phyloP scores from a whole-genome alignment of 148 eudicot species.

The Simmondsia chinensis region DNA sequence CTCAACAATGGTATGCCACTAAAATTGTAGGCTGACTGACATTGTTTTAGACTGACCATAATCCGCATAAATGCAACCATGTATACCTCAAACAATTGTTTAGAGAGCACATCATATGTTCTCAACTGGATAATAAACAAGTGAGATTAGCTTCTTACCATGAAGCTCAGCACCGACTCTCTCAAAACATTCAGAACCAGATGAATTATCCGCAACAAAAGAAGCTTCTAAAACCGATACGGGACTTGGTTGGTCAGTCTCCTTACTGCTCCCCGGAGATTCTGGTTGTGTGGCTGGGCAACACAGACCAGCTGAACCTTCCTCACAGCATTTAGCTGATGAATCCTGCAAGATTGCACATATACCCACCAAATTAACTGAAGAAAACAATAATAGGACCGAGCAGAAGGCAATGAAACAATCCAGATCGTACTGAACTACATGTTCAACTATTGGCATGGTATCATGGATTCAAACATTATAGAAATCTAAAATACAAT shows the following conservation, averaged over 20 bases:
- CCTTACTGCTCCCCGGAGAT: conserved; percentile 57
- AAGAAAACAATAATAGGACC: conserved; percentile 1
- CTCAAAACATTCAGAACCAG: conserved; percentile 78
- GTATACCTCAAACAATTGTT: background rate
- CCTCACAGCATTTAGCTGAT: conserved; percentile 16
- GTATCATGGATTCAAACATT: too few species aligned
- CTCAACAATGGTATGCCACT: too few species aligned
- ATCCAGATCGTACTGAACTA: too few species aligned
- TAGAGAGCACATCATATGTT: background rate
- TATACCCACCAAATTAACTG: background rate
- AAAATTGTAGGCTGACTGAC: too few species aligned
- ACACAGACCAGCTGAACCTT: conserved; percentile 21
- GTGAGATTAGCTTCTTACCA: conserved; percentile 30
- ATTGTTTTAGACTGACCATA: too few species aligned
- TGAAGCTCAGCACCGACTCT: conserved; percentile 75
- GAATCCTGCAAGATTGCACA: conserved; percentile 32
- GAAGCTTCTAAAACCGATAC: conserved; percentile 68
- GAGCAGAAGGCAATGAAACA: too few species aligned
- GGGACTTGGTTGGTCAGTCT: conserved; percentile 77
- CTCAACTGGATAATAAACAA: background rate
- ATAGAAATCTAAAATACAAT: too few species aligned
- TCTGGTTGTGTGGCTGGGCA: conserved; percentile 39
- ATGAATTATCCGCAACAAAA: conserved; percentile 56
- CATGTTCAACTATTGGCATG: background rate
- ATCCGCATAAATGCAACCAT: background rate